Base-by-base conservation (phyloP, 2,329 filamentous ascomycete genomes). In the Neurospora sp. region DNA sequence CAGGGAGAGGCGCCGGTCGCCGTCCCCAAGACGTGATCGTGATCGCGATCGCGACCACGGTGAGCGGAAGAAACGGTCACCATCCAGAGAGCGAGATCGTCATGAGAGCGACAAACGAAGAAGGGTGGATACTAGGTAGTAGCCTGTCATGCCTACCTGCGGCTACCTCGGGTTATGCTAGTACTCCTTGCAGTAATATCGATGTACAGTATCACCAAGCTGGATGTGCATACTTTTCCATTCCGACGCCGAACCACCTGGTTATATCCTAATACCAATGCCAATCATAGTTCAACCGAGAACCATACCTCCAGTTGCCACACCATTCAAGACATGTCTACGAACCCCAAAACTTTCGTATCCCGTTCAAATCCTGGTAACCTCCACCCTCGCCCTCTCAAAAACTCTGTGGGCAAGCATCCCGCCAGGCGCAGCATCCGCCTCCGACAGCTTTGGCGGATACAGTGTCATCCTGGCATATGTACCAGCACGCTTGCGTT, bases 331-430 rank as follows among this genome's bases (percentile, higher is more conserved):
- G 52, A 62, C 52, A 33, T 62, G 23, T 33, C 23, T 62, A 15
- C 17, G 10, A 17, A 42, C 9, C 13, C 67, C 46, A 15, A 9
- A 28, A 17, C 46, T 33, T 15, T 17, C 10, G 33, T 28, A 33
- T 28, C 23, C 13, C 13, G 15, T 33, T 76, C 76, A 88, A 79
- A 97, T 96, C 82, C 87, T 90, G 43, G 91, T 87, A 77, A 99
- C 91, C 80, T 99, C 95, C 28, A 97, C 93, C 72, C 95, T 87
- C 38, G 93, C 90, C 71, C 96, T 85, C 72, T 95, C 89, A 80
- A 91, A 97, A 33, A 98, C 82, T 75, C 88, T 88, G 79, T 97
- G 93, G 43, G 86, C 84, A 66, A 94, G 81, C 77, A 91, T 84
- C 11, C 84, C 85, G 38, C 81, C 83, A 42, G 83, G 83, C 39